Base-by-base conservation (phyloP, 495 filamentous ascomycete species). In the Clavariopsis aquatica region DNA sequence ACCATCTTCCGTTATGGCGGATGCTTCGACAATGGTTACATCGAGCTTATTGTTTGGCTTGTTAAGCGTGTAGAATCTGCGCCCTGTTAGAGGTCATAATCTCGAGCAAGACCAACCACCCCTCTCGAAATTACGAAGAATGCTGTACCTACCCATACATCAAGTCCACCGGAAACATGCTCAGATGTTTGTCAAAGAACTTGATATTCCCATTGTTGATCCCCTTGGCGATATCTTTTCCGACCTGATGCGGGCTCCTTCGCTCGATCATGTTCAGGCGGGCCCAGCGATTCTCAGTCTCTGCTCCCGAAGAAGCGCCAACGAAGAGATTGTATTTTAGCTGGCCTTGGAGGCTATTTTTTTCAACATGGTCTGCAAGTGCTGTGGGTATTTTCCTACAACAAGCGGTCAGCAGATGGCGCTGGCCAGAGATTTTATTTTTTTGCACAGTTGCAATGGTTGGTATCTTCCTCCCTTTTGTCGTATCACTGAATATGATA, bases 251-350 rank as follows among this genome's bases (percentile, higher is more conserved):
- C 49, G 92, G 92, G 65, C 82, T 82, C 5, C 92, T 83, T 49
- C 92, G 83, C 79, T 91, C 88, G 69, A 95, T 95, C 92, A 96
- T 96, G 75, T 95, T 87, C 49, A 92, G 74, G 1, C 75, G 74
- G 5, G 92, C 92, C 92, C 92, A 96, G 64, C 92, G 83, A 75
- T 93, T 93, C 79, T 96, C 92, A 0, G 92, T 95, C 76, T 96
- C 92, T 22, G 92, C 89, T 12, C 92, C 92, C 24, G 89, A 90
- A 1, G 89, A 93, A 22, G 92, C 92, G 43, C 92, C 92, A 15
- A 96, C 92, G 72, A 96, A 95, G 17, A 96, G 81, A 60, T 83
- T 87, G 77, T 95, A 96, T 65, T 89, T 89, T 28, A 92, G 78
- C 78, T 95, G 79, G 23, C 91, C 92, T 74, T 96, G 85, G 0